Evolutionary conservation across 805 yeast species (phyloP).

Genomic region (Saccharomycopsis selenospora): DNA sequence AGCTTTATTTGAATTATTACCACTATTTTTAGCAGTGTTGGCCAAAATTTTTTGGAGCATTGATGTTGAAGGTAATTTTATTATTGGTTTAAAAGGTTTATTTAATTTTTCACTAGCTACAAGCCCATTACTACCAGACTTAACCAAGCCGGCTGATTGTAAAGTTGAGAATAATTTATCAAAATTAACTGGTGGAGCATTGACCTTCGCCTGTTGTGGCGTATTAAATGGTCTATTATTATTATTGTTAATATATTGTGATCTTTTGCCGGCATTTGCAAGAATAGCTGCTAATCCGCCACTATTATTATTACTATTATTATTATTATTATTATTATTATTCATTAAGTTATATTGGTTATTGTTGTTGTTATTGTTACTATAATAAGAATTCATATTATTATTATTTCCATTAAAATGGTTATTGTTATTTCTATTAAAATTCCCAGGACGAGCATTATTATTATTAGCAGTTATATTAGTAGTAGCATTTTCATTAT

Average conservation of each 20-base stretch:
- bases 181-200: slow-evolving; percentile 25
- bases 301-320: slow-evolving; percentile 21
- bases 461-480: neutral
- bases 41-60: slow-evolving; percentile 17
- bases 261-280: neutral
- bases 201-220: too few species aligned
- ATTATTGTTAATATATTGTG: neutral
- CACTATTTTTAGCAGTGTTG: slow-evolving; percentile 4
- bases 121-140: slow-evolving; percentile 16
- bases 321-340: neutral
- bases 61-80: slow-evolving; percentile 17
- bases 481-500: neutral
- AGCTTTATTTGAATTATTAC: neutral
- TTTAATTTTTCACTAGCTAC: neutral
- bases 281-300: neutral
- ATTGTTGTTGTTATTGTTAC: neutral
- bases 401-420: slow-evolving; percentile 1
- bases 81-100: slow-evolving; percentile 9
- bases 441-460: neutral
- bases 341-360: too few species aligned
- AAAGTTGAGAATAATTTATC: slow-evolving; percentile 32
- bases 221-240: slow-evolving; percentile 13
- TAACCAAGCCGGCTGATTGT: slow-evolving; percentile 33
- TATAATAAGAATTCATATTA: neutral
- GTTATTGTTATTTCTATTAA: neutral